Evolutionary conservation across 257 asterid genomes (phyloP).

Genomic region (Fraxinus pennsylvanica): DNA sequence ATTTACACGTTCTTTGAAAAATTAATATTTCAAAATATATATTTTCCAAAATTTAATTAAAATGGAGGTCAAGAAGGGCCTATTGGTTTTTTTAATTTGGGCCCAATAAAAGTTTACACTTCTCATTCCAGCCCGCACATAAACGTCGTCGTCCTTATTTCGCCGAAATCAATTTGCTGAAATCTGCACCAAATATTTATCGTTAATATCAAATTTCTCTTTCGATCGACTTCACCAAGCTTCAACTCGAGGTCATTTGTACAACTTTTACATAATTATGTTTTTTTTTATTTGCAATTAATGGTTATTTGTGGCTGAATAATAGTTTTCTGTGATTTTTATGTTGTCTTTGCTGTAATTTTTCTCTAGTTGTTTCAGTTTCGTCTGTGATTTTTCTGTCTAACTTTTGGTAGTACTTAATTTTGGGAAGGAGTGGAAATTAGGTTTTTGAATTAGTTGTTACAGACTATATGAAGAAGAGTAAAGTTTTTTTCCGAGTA

Average conservation of each 20-base stretch:
- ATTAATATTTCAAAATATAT: too few relatives aligned
- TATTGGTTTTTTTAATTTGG: too few relatives aligned
- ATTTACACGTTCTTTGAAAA: too few relatives aligned
- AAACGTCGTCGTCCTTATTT: neutral
- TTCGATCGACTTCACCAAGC: neutral
- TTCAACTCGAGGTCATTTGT: neutral
- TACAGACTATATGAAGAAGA: neutral
- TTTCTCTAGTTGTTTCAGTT: neutral
- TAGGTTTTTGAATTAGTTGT: neutral
- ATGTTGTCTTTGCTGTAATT: neutral
- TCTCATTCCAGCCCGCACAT: neutral
- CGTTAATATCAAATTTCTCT: neutral
- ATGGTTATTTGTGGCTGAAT: neutral
- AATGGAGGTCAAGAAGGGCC: too few relatives aligned
- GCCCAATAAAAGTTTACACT: neutral
- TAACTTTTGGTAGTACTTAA: neutral
- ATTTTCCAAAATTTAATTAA: too few relatives aligned
- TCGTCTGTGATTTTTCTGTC: slow-evolving; percentile 4
- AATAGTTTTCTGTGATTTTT: neutral
- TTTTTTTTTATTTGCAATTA: neutral
- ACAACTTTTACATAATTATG: neutral
- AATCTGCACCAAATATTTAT: neutral
- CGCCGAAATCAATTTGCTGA: neutral
- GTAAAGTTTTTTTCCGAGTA: neutral
- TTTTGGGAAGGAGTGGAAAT: neutral